Conservation (phyloP, 2,329 filamentous ascomycete species). For the Phialophora tarda region DNA sequence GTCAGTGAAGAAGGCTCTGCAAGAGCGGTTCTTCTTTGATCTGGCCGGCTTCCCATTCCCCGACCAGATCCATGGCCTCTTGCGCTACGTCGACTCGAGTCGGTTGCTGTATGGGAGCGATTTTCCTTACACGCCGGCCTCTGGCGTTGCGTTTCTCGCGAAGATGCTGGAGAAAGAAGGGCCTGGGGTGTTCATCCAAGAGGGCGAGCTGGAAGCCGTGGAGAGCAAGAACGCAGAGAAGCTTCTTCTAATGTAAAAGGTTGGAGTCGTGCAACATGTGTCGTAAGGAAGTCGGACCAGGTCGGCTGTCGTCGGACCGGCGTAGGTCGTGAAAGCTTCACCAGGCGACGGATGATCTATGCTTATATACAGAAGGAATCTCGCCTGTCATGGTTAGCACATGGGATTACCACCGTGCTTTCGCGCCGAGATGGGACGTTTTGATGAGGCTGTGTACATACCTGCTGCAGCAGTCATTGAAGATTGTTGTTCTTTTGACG, state of each 20-base stretch:
- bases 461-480: too few relatives aligned
- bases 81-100: conserved; percentile 10
- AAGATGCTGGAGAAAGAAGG: conserved; percentile 9
- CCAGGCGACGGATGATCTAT: too few relatives aligned
- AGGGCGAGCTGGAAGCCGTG: conserved; percentile 6
- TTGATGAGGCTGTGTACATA: too few relatives aligned
- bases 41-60: conserved; percentile 20
- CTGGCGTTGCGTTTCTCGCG: not conserved
- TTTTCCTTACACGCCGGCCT: conserved; percentile 20
- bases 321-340: too few relatives aligned
- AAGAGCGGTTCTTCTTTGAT: conserved; percentile 23
- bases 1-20: conserved; percentile 14
- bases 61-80: conserved; percentile 17
- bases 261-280: not conserved
- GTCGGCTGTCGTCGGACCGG: not conserved
- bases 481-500: too few relatives aligned
- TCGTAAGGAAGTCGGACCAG: not conserved
- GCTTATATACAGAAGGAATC: too few relatives aligned
- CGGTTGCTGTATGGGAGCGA: conserved; percentile 24
- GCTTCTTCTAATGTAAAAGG: conserved; percentile 6
- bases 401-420: too few relatives aligned
- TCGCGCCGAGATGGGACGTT: too few relatives aligned
- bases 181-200: conserved; percentile 9
- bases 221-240: conserved; percentile 14
- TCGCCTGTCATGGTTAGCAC: too few relatives aligned